phyloP scores from a whole-genome alignment of 208 protist genomes.

The Tetramitus jugosus region DNA sequence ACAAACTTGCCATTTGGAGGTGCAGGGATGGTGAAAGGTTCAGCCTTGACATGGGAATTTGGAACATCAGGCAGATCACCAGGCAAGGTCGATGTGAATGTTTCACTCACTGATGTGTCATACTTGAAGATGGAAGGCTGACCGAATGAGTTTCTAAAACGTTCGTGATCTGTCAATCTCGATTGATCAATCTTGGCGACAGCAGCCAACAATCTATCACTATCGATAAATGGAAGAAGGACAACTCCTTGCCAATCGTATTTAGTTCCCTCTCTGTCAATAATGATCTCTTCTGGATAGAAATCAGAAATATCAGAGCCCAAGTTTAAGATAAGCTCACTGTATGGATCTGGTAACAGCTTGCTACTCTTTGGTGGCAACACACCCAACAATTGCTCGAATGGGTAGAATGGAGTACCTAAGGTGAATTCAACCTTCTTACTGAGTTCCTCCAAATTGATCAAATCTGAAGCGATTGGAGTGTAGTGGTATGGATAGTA shows the following conservation, averaged over 20 bases:
- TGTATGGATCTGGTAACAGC: not conserved
- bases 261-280: slow-evolving; percentile 7
- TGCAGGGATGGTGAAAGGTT: not conserved
- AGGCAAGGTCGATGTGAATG: not conserved
- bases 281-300: slow-evolving; percentile 8
- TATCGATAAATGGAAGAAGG: slow-evolving; percentile 12
- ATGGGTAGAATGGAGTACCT: slow-evolving; percentile 62
- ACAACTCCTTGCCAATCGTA: not conserved
- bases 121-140: not conserved
- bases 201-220: not conserved
- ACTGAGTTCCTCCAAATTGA: slow-evolving; percentile 58
- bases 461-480: slow-evolving; percentile 73
- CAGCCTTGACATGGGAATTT: not conserved
- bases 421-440: slow-evolving; percentile 50
- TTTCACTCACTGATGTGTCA: not conserved
- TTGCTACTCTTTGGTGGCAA: slow-evolving; percentile 63
- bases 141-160: not conserved
- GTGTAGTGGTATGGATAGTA: slow-evolving; percentile 81
- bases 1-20: not conserved
- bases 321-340: not conserved
- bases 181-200: not conserved
- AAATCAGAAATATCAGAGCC: not conserved
- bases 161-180: not conserved
- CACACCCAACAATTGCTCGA: slow-evolving; percentile 93
- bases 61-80: not conserved